Evolutionary conservation across 306 rosid genomes (phyloP).

Genomic region (Fragaria ananassa): DNA sequence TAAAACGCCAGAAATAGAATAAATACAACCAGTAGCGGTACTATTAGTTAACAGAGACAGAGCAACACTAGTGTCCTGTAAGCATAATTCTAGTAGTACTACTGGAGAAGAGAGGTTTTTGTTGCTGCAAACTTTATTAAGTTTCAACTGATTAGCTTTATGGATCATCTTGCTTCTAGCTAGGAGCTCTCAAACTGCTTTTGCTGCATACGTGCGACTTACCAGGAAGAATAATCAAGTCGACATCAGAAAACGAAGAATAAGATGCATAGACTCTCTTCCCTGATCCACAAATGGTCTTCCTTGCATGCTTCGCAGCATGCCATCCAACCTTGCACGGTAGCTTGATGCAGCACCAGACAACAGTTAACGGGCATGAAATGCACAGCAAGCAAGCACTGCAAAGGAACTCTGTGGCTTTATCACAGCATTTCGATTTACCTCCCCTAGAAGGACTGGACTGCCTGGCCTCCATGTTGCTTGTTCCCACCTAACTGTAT

Average conservation of each 20-base stretch:
- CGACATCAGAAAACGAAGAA: conserved; percentile 73
- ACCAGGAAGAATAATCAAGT: conserved; percentile 30
- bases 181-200: neutral
- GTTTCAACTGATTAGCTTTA: neutral
- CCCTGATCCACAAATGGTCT: conserved; percentile 37
- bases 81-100: too few species aligned
- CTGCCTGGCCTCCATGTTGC: conserved; percentile 12
- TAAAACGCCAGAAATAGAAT: too few species aligned
- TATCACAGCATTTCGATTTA: conserved; percentile 32
- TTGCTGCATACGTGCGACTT: neutral
- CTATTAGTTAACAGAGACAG: neutral
- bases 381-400: conserved; percentile 52
- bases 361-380: conserved; percentile 48
- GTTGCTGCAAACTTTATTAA: neutral
- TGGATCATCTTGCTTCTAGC: neutral
- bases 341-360: conserved; percentile 49
- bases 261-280: conserved; percentile 33
- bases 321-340: conserved; percentile 51
- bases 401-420: conserved; percentile 37
- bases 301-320: conserved; percentile 28
- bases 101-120: neutral
- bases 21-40: too few species aligned
- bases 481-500: neutral
- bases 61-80: neutral
- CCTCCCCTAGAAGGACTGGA: conserved; percentile 14